Evolutionary conservation across 495 filamentous ascomycete species (phyloP), one percentile per base, ranked within the genome.

Genomic region (Hypoxylon fragiforme): DNA sequence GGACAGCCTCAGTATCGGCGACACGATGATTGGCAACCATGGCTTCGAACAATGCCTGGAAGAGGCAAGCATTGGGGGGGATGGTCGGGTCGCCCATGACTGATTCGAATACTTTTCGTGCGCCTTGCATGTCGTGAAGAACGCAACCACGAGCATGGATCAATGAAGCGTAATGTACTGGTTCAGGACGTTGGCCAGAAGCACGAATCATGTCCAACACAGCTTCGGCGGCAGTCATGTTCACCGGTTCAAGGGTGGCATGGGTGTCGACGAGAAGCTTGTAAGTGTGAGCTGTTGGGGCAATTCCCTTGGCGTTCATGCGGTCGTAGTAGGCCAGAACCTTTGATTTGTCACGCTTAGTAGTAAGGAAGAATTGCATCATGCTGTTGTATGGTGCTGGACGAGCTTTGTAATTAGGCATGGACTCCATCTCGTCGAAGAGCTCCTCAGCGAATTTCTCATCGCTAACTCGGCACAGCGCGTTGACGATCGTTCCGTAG

Each of bases 311-410:
- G 32, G 83, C 74, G 55, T 86, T 80, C 94, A 98, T 97, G 57
- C 92, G 88, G 63, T 95, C 87, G 69, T 92, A 97, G 78, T 97
- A 98, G 16, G 86, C 81, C n/a, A 97, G 82, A 9, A 96, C 92
- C 80, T 97, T 97, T 70, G 75, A 70, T 70, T 91, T 89, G 70
- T 98, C 95, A 13, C 91, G 86, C 81, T 97, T 97, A 20, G 95
- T 97, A 63, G 87, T 92, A 51, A 97, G 82, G 83, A 97, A 98
- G 78, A 95, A 97, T 71, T 98, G 94, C 81, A 98, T 98, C 82
- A 98, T 85, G 66, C 89, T 92, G 76, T 98, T 97, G 79, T 98
- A 98, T 3, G 94, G 94, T 7, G 94, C 94, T 2, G 95, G 89
- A 5, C 94, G 84, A 32, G 94, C 90, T 77, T 97, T 96, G 84